Evolutionary conservation across 148 eudicot genomes (phyloP).

Genomic region (Vaccinium macrocarpon): DNA sequence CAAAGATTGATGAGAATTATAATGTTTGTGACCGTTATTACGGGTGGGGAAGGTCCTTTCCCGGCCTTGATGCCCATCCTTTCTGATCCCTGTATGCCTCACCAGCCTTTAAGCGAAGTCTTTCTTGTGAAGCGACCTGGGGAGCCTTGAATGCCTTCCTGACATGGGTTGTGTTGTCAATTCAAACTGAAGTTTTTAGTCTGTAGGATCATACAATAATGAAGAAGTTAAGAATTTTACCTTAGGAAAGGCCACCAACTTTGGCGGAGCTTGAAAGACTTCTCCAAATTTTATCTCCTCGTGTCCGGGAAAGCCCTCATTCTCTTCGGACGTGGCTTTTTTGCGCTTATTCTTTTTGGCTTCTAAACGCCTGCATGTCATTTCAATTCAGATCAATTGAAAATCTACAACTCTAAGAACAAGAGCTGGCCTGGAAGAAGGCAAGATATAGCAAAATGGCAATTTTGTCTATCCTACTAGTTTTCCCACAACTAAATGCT

Average conservation of each 20-base stretch:
- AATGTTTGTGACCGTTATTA: slow-evolving; percentile 19
- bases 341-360: slow-evolving; percentile 70
- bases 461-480: not conserved
- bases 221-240: slow-evolving; percentile 22
- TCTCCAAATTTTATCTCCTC: slow-evolving; percentile 88
- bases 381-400: not conserved
- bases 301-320: slow-evolving; percentile 47
- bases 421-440: not conserved
- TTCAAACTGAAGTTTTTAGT: not conserved
- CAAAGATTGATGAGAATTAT: not conserved
- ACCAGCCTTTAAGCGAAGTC: slow-evolving; percentile 78
- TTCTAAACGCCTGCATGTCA: slow-evolving; percentile 52
- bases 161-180: slow-evolving; percentile 9
- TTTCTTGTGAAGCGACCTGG: slow-evolving; percentile 63
- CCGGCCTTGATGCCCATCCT: slow-evolving; percentile 73
- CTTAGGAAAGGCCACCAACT: slow-evolving; percentile 66
- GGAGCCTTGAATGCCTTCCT: slow-evolving; percentile 52
- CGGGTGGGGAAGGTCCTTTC: slow-evolving; percentile 65
- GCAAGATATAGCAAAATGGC: slow-evolving; percentile 4
- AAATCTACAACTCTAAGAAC: not conserved
- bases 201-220: not conserved
- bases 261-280: slow-evolving; percentile 82
- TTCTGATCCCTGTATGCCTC: slow-evolving; percentile 71
- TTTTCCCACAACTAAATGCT: not conserved
- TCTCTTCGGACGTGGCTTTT: slow-evolving; percentile 40